A percentile compares a stretch with the other conserved stretches of the same genome.
These are phyloP conservation scores for Bisporella sp. DNA, from an alignment of 2,329 filamentous ascomycete species.

Conservation along the genomic window DNA sequence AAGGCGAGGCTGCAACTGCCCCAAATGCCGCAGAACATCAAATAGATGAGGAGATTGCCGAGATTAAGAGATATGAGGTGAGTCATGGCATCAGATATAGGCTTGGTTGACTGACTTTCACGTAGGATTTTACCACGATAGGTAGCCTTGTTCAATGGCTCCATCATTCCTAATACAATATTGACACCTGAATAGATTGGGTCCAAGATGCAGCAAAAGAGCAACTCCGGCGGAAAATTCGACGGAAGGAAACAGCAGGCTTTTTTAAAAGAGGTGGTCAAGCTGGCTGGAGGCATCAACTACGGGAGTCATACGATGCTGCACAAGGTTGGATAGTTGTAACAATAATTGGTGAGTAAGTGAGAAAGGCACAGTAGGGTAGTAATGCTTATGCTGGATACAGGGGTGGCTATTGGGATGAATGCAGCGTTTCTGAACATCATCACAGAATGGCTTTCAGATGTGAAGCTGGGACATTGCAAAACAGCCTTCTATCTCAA, in stretches of 20 bases:
- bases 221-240: conserved; percentile 71
- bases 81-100: conserved; percentile 10
- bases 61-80: conserved; percentile 95
- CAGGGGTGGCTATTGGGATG: conserved; percentile 77
- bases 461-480: conserved; percentile 95
- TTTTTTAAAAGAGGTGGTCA: conserved; percentile 61
- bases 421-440: conserved; percentile 94
- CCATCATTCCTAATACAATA: conserved; percentile 10
- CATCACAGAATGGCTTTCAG: conserved; percentile 91
- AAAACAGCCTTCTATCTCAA: conserved; percentile 95
- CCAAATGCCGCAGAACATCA: conserved; percentile 54
- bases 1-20: conserved; percentile 47
- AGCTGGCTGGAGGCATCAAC: conserved; percentile 69
- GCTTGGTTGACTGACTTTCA: conserved; percentile 8
- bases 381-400: conserved; percentile 8
- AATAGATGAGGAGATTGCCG: conserved; percentile 89
- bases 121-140: conserved; percentile 88
- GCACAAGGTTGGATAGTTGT: conserved; percentile 98
- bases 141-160: conserved; percentile 36
- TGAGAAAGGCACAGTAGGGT: neutral
- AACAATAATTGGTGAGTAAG: conserved; percentile 63
- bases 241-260: conserved; percentile 64
- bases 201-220: conserved; percentile 94
- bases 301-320: conserved; percentile 87
- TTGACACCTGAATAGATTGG: conserved; percentile 64